Percentiles rank a stretch among this genome's conserved stretches.
Evolutionary conservation across 2,329 filamentous ascomycete genomes (phyloP).

Genomic region (Aspergillus novoparasiticus): DNA sequence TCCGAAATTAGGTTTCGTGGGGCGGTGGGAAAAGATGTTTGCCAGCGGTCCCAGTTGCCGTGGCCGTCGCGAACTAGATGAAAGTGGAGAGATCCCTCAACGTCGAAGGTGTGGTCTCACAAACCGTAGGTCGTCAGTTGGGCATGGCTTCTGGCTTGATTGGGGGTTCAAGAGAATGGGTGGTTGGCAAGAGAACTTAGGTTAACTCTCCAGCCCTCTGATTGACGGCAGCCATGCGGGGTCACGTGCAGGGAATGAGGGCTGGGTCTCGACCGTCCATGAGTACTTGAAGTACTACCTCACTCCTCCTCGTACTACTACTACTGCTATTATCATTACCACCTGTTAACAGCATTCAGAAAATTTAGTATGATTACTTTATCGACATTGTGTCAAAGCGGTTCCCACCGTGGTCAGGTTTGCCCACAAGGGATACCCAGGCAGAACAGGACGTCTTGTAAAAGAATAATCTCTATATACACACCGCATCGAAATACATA

Average conservation of each 20-base stretch:
- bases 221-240: background rate
- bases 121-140: conserved; percentile 1
- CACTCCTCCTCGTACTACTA: too few species aligned
- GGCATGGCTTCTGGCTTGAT: conserved; percentile 5
- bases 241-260: conserved; percentile 9
- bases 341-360: background rate
- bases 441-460: background rate
- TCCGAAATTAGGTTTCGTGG: conserved; percentile 32
- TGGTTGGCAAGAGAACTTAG: background rate
- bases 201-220: background rate
- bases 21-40: conserved; percentile 24
- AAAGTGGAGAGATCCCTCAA: background rate
- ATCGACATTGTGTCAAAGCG: background rate
- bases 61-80: conserved; percentile 1
- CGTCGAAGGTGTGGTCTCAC: conserved; percentile 6
- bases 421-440: background rate
- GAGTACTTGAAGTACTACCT: too few species aligned
- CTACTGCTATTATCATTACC: background rate
- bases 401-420: background rate
- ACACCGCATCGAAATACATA: background rate
- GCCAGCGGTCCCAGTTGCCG: conserved; percentile 1
- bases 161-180: background rate
- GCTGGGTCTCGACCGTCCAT: background rate
- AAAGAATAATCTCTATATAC: background rate
- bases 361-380: background rate